A percentile compares a stretch with the other conserved stretches of the same genome.
Conservation (phyloP, 345 rosid genomes). For the Corchorus olitorius region DNA sequence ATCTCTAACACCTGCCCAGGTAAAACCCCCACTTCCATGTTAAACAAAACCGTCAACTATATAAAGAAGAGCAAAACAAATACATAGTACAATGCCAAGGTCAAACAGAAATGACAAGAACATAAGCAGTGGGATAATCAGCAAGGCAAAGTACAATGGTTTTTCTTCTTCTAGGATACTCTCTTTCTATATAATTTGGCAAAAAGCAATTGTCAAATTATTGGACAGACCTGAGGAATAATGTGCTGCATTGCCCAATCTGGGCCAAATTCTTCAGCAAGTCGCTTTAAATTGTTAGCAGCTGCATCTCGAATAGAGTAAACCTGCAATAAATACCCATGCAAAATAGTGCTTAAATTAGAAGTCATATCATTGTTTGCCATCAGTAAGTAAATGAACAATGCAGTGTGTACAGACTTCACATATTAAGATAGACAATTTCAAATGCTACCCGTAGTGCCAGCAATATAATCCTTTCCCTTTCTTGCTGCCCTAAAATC, state of each 20-base stretch:
- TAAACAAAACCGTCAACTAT: not conserved
- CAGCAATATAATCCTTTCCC: not conserved
- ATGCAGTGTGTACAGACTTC: not conserved
- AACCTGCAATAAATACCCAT: conserved; percentile 43
- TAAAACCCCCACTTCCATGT: conserved; percentile 13
- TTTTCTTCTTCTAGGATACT: not conserved
- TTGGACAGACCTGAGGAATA: conserved; percentile 67
- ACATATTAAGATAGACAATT: not conserved
- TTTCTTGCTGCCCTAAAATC: not conserved
- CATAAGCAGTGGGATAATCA: not conserved
- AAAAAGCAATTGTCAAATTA: conserved; percentile 6
- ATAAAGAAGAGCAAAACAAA: not conserved
- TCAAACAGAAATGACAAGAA: not conserved
- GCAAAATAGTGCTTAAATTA: conserved; percentile 3
- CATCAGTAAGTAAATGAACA: too few species aligned
- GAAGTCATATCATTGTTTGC: not conserved
- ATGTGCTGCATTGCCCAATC: conserved; percentile 94
- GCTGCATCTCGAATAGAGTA: conserved; percentile 89
- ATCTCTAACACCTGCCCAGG: conserved; percentile 71
- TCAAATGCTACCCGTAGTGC: not conserved
- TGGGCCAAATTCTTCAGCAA: conserved; percentile 87
- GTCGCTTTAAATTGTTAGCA: conserved; percentile 80
- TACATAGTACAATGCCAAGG: not conserved
- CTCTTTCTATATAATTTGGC: not conserved
- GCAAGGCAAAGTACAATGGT: not conserved